Evolutionary conservation across 1,139 yeast species (phyloP), one percentile per base, ranked within the genome.

Genomic region (Kodamaea anthophila): DNA sequence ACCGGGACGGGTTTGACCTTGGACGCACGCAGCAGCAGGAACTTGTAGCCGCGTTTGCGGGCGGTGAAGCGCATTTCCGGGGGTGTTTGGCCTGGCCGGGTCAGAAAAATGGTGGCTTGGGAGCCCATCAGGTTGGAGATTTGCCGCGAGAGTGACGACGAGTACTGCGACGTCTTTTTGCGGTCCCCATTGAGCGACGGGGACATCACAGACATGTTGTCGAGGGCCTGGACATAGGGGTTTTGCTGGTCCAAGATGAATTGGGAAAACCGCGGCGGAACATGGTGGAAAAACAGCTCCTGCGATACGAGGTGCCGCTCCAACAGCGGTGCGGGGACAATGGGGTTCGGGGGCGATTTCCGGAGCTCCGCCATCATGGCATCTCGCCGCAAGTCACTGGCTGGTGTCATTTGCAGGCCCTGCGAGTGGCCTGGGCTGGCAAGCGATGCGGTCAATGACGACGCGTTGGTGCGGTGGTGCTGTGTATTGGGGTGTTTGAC

Each of bases 71-170:
- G 7, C 11, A 21, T 12, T 4, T 11, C n/a, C 15, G 30, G 20
- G n/a, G 29, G 12, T 16, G 25, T 25, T n/a, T 28, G 25, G 2
- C 28, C 16, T 9, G 31, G 48, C 38, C 70, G 46, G 3, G 71
- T 65, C 13, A 70, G 63, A 36, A 66, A 65, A 14, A 66, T 65
- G 1, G 72, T 66, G 8, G 69, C 70, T 38, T 64, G 71, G 0
- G 70, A 62, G 3, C 59, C 69, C 65, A 59, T 57, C 26, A 65
- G 59, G 30, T 57, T 52, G 23, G 66, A 60, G 16, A 60, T 58
- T 29, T 59, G 58, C 12, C 43, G 29, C 5, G 42, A 37, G n/a
- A 38, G 27, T 9, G 26, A n/a, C n/a, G n/a, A n/a, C n/a, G n/a
- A n/a, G 9, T 6, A 6, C 18, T 16, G 18, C 18, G 18, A 16